A percentile compares a stretch with the other conserved stretches of the same genome.
phyloP scores from a whole-genome alignment of 129 eudicot genomes.

The Glebionis coronaria region DNA sequence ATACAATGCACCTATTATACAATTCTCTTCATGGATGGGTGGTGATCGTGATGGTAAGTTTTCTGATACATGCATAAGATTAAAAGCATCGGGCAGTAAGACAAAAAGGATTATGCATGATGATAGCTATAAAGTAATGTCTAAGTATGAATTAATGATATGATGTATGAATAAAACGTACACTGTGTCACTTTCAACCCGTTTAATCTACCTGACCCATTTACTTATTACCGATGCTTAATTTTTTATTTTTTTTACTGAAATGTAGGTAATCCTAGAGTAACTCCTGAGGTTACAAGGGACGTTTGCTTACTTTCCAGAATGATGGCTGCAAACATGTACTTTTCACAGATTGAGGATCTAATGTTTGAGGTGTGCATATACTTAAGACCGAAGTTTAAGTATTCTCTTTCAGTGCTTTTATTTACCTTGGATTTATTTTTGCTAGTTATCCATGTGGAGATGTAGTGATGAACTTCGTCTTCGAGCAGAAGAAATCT shows the following conservation, averaged over 20 bases:
- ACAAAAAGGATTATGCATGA: not conserved
- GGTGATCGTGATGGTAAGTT: constrained; percentile 97
- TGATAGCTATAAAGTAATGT: not conserved
- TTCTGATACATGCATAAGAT: constrained; percentile 7
- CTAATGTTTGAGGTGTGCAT: constrained; percentile 90
- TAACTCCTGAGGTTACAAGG: constrained; percentile 95
- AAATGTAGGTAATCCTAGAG: constrained; percentile 87
- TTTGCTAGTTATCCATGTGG: constrained; percentile 87
- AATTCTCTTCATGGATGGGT: constrained; percentile 99
- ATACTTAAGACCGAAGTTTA: not conserved
- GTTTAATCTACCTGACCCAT: not conserved
- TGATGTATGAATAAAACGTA: not conserved
- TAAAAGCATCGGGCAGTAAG: not conserved
- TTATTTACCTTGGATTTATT: constrained; percentile 20
- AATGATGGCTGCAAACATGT: constrained; percentile 97
- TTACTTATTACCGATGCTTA: no score
- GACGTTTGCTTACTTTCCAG: constrained; percentile 97
- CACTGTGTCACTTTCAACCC: not conserved
- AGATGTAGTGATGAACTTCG: constrained; percentile 95
- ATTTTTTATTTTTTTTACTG: not conserved
- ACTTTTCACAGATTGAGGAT: constrained; percentile 89
- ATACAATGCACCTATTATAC: constrained; percentile 96
- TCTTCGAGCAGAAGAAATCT: constrained; percentile 67
- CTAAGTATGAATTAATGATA: not conserved
- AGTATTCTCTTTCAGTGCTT: not conserved